Evolutionary conservation across 768 basidiomycete genomes (phyloP).

Genomic region (Leccinum rimulosum): DNA sequence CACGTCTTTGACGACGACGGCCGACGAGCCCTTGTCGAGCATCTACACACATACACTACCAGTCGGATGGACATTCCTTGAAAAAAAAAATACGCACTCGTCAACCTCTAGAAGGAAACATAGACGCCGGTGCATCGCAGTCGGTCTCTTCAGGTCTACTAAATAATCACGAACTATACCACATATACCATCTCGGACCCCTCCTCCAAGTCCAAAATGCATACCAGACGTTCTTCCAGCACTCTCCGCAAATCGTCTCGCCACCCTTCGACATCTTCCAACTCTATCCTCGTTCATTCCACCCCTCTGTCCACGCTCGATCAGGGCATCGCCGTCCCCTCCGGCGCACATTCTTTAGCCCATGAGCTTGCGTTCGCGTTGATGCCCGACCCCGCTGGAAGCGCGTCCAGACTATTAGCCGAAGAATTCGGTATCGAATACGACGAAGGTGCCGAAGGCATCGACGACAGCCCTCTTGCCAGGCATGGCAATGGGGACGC

Average conservation of each 20-base stretch:
- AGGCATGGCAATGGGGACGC: slow-evolving; percentile 26
- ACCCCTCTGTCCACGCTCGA: slow-evolving; percentile 32
- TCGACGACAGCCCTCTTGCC: slow-evolving; percentile 41
- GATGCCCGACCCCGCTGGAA: slow-evolving; percentile 80
- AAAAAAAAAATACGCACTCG: slow-evolving; percentile 12
- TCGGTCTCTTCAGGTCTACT: slow-evolving; percentile 14
- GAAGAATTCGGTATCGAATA: slow-evolving; percentile 91
- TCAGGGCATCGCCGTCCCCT: slow-evolving; percentile 29
- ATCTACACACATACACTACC: slow-evolving; percentile 9
- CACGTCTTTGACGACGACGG: not conserved
- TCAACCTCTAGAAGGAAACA: slow-evolving; percentile 1
- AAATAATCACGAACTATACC: slow-evolving; percentile 8
- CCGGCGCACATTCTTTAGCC: slow-evolving; percentile 62
- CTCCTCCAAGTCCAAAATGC: slow-evolving; percentile 16
- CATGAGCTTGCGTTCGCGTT: slow-evolving; percentile 86
- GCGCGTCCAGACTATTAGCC: slow-evolving; percentile 68
- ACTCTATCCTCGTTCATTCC: slow-evolving; percentile 19
- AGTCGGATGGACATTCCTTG: slow-evolving; percentile 29
- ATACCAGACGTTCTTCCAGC: slow-evolving; percentile 26
- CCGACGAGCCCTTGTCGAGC: not conserved
- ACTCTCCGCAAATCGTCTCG: slow-evolving; percentile 31
- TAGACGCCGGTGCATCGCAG: not conserved
- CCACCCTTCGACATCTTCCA: slow-evolving; percentile 26
- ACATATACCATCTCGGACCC: slow-evolving; percentile 3
- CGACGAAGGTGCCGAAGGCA: slow-evolving; percentile 83